Percentiles rank a stretch among this genome's conserved stretches.
These are phyloP conservation scores for Cladophialophora bantiana DNA, from an alignment of 2,329 filamentous ascomycete species.

Conservation along the genomic window DNA sequence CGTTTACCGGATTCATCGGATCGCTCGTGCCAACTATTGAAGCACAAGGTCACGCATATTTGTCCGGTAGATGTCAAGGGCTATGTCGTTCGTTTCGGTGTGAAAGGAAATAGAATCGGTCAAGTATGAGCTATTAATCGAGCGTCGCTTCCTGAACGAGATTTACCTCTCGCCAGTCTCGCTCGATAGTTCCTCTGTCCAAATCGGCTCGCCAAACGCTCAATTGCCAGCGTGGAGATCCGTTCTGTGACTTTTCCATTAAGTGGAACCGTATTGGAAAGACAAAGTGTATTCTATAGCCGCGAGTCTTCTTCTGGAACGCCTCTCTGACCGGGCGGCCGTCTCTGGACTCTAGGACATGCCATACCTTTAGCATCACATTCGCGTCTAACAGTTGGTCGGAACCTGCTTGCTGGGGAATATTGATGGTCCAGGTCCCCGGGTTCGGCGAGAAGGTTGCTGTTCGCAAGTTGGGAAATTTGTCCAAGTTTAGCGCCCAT, in stretches of 20 bases:
- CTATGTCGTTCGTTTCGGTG: neutral
- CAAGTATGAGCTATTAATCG: slow-evolving; percentile 8
- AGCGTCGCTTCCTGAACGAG: slow-evolving; percentile 30
- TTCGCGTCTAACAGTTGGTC: slow-evolving; percentile 23
- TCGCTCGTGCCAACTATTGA: too few relatives aligned
- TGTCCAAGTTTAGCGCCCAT: slow-evolving; percentile 11
- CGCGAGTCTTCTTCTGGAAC: slow-evolving; percentile 2
- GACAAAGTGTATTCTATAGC: slow-evolving; percentile 22
- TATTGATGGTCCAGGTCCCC: slow-evolving; percentile 27
- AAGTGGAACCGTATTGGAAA: slow-evolving; percentile 25
- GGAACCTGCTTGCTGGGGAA: slow-evolving; percentile 13
- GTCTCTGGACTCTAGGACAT: slow-evolving; percentile 17
- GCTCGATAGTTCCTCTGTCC: slow-evolving; percentile 26
- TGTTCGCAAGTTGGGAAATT: slow-evolving; percentile 15
- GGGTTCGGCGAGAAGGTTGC: slow-evolving; percentile 27
- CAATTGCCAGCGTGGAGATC: slow-evolving; percentile 20
- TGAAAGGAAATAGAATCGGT: neutral
- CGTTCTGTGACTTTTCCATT: slow-evolving; percentile 5
- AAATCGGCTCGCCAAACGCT: slow-evolving; percentile 29
- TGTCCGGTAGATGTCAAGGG: neutral
- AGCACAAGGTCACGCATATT: neutral
- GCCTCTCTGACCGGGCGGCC: slow-evolving; percentile 16
- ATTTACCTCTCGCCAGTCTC: slow-evolving; percentile 29
- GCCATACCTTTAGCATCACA: slow-evolving; percentile 20
- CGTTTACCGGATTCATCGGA: neutral